Conservation (phyloP, 2,329 filamentous ascomycete genomes). For the Chalara sp. region DNA sequence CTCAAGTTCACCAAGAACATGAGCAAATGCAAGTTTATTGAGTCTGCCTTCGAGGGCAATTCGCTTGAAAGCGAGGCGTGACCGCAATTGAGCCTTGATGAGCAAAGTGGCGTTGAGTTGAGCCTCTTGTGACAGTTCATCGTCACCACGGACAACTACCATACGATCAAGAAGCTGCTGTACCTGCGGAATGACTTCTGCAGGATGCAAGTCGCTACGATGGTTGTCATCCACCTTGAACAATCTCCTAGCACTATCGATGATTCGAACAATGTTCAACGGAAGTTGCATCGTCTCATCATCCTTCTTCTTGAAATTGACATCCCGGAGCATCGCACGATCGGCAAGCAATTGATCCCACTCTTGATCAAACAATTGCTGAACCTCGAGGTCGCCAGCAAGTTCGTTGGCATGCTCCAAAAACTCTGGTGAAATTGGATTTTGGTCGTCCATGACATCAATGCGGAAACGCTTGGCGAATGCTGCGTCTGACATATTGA, state of each 20-base stretch:
- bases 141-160: slow-evolving; percentile 78
- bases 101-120: slow-evolving; percentile 83
- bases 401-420: slow-evolving; percentile 86
- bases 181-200: slow-evolving; percentile 78
- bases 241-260: slow-evolving; percentile 81
- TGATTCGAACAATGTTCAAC: slow-evolving; percentile 84
- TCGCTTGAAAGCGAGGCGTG: slow-evolving; percentile 85
- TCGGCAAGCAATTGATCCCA: slow-evolving; percentile 73
- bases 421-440: slow-evolving; percentile 57
- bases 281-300: slow-evolving; percentile 87
- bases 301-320: slow-evolving; percentile 62
- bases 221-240: slow-evolving; percentile 84
- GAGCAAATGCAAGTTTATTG: slow-evolving; percentile 87
- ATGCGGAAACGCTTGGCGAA: slow-evolving; percentile 80
- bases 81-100: slow-evolving; percentile 87
- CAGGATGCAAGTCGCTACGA: slow-evolving; percentile 83
- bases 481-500: slow-evolving; percentile 68
- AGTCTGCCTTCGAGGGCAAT: slow-evolving; percentile 79
- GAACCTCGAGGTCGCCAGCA: slow-evolving; percentile 78
- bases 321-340: slow-evolving; percentile 64
- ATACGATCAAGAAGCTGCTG: slow-evolving; percentile 68
- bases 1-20: slow-evolving; percentile 85
- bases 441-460: slow-evolving; percentile 68
- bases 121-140: slow-evolving; percentile 76
- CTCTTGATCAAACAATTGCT: slow-evolving; percentile 81